phyloP scores from a whole-genome alignment of 2,329 filamentous ascomycete species.

The Aureobasidium leucospermi region DNA sequence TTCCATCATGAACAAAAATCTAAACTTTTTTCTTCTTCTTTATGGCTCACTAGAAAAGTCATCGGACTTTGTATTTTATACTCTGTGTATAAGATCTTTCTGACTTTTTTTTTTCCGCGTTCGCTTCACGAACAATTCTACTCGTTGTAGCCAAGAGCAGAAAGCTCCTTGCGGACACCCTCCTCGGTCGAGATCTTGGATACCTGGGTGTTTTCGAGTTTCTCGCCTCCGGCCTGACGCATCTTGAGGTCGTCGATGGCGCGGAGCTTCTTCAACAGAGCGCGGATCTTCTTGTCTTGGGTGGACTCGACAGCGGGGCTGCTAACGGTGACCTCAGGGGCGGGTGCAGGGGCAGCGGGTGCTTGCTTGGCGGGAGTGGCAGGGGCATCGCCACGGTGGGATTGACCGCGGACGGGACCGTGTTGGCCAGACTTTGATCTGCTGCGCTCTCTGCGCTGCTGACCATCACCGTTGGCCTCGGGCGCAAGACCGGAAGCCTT shows the following conservation, averaged over 20 bases:
- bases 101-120: neutral
- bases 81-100: neutral
- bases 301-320: slow-evolving; percentile 54
- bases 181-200: slow-evolving; percentile 95
- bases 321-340: slow-evolving; percentile 46
- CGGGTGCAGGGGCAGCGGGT: slow-evolving; percentile 29
- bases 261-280: slow-evolving; percentile 91
- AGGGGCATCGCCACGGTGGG: slow-evolving; percentile 18
- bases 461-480: slow-evolving; percentile 38
- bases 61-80: too few species aligned
- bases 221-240: slow-evolving; percentile 88
- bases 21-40: neutral
- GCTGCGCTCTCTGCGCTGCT: slow-evolving; percentile 24
- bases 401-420: slow-evolving; percentile 22
- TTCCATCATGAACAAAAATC: neutral
- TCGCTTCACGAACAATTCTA: neutral
- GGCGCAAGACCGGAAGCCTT: slow-evolving; percentile 44
- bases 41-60: too few species aligned
- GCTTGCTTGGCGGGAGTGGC: slow-evolving; percentile 14
- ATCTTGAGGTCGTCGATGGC: slow-evolving; percentile 98
- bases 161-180: slow-evolving; percentile 72
- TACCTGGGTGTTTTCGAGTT: slow-evolving; percentile 95
- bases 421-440: slow-evolving; percentile 26
- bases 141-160: slow-evolving; percentile 17
- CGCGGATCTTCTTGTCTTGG: slow-evolving; percentile 91